Evolutionary conservation across 2,329 filamentous ascomycete genomes (phyloP).

Genomic region (Fusarium veterinarium): DNA sequence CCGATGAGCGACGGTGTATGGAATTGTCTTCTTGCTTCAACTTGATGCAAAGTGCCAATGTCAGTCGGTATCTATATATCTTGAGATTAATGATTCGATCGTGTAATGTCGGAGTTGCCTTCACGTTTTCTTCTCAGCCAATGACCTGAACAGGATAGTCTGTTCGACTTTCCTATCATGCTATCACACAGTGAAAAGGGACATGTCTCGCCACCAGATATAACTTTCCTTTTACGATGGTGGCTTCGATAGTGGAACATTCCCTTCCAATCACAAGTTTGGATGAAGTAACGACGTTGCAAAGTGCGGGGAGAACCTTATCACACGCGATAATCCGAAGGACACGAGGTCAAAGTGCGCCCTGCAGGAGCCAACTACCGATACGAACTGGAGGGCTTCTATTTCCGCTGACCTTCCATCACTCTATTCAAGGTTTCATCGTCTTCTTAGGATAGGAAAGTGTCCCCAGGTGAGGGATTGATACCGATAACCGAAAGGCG

Average conservation of each 20-base stretch:
- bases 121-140: neutral
- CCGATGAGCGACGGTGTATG: rapidly evolving
- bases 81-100: rapidly evolving
- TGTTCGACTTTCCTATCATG: slow-evolving; percentile 5
- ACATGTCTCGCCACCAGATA: slow-evolving; percentile 7
- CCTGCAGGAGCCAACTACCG: neutral
- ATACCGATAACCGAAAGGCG: slow-evolving; percentile 13
- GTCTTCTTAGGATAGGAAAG: slow-evolving; percentile 11
- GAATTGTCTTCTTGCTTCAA: neutral
- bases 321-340: neutral
- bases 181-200: neutral
- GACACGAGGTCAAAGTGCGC: neutral
- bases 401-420: no score
- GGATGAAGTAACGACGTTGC: neutral
- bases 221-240: slow-evolving; percentile 20
- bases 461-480: slow-evolving; percentile 5
- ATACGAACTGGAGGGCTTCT: neutral
- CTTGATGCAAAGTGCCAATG: neutral
- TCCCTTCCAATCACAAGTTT: neutral
- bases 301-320: neutral
- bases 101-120: neutral
- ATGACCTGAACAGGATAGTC: neutral
- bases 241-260: neutral
- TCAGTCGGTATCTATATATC: neutral
- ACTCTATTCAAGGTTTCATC: no score